A percentile compares a stretch with the other conserved stretches of the same genome.
phyloP scores from a whole-genome alignment of 2,329 filamentous ascomycete genomes.

The Fonsecaea nubica region DNA sequence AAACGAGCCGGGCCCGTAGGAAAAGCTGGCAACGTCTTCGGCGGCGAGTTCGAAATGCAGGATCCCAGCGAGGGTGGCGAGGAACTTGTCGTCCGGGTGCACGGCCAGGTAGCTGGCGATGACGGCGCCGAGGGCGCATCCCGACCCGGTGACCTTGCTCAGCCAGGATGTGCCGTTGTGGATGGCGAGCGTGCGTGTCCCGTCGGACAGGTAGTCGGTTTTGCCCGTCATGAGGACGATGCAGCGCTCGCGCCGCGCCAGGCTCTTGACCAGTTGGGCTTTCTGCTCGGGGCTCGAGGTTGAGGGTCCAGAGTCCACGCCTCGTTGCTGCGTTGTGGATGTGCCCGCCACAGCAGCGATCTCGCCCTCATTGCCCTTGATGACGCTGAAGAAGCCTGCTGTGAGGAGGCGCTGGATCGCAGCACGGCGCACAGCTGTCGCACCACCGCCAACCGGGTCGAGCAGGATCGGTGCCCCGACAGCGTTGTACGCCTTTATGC shows the following conservation, averaged over 20 bases:
- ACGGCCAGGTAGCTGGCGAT: conserved; percentile 77
- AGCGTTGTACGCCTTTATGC: conserved; percentile 80
- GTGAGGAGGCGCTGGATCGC: conserved; percentile 75
- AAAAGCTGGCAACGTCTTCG: conserved; percentile 65
- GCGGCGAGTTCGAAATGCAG: conserved; percentile 81
- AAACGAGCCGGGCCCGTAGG: conserved; percentile 83
- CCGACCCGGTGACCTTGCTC: conserved; percentile 63
- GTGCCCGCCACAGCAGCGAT: conserved; percentile 74
- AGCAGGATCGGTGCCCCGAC: conserved; percentile 77
- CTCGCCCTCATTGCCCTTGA: conserved; percentile 94
- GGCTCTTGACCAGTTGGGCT: conserved; percentile 65
- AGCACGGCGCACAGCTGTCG: conserved; percentile 73
- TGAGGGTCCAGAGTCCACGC: conserved; percentile 77
- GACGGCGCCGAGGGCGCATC: conserved; percentile 83
- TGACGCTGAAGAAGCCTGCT: conserved; percentile 79
- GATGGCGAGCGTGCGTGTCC: conserved; percentile 69
- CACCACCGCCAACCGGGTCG: conserved; percentile 89
- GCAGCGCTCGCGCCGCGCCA: conserved; percentile 72
- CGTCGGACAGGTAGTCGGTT: conserved; percentile 79
- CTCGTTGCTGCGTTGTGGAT: conserved; percentile 69
- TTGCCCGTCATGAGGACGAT: conserved; percentile 83
- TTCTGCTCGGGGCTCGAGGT: conserved; percentile 61
- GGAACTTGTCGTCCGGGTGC: conserved; percentile 68
- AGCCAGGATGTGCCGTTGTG: conserved; percentile 74
- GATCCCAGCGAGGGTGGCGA: conserved; percentile 74